phyloP scores from a whole-genome alignment of 345 rosid genomes.

The Gossypium stocksii region DNA sequence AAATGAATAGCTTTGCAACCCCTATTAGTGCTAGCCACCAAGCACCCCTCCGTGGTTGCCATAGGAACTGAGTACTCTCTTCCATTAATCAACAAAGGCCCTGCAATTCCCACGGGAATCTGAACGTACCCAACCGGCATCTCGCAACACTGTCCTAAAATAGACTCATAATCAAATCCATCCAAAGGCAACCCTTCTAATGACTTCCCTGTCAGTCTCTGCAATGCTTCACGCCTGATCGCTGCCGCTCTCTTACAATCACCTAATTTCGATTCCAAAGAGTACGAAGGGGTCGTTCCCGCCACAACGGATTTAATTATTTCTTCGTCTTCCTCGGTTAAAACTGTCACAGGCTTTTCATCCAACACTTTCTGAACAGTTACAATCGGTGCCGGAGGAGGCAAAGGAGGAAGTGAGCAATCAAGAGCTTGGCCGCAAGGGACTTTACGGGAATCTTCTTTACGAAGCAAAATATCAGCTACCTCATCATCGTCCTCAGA shows the following conservation, averaged over 20 bases:
- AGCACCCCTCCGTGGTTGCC: constrained; percentile 16
- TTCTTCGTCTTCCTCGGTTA: constrained; percentile 46
- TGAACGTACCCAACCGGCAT: constrained; percentile 73
- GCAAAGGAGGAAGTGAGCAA: constrained; percentile 16
- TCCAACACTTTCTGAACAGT: constrained; percentile 6
- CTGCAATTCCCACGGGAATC: constrained; percentile 70
- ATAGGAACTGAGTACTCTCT: constrained; percentile 6
- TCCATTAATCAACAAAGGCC: constrained; percentile 60
- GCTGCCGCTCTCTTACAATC: constrained; percentile 56
- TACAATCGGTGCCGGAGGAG: constrained; percentile 6
- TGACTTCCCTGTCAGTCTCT: constrained; percentile 49
- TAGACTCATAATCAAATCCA: constrained; percentile 58
- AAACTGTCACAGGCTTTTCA: constrained; percentile 15
- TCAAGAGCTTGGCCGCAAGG: constrained; percentile 54
- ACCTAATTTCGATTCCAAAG: constrained; percentile 59
- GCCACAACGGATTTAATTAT: constrained; percentile 8
- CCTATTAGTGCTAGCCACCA: constrained; percentile 70
- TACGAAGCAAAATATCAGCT: constrained; percentile 20
- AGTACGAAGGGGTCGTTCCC: constrained; percentile 47
- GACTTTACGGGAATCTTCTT: constrained; percentile 32
- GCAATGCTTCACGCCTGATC: constrained; percentile 54
- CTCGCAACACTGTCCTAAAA: constrained; percentile 74
- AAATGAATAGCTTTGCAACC: constrained; percentile 62
- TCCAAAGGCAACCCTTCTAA: constrained; percentile 50
- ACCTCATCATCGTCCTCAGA: constrained; percentile 40